These are phyloP conservation scores for Ogataea polymorpha DNA, from an alignment of 805 yeast species.

Conservation along the genomic window DNA sequence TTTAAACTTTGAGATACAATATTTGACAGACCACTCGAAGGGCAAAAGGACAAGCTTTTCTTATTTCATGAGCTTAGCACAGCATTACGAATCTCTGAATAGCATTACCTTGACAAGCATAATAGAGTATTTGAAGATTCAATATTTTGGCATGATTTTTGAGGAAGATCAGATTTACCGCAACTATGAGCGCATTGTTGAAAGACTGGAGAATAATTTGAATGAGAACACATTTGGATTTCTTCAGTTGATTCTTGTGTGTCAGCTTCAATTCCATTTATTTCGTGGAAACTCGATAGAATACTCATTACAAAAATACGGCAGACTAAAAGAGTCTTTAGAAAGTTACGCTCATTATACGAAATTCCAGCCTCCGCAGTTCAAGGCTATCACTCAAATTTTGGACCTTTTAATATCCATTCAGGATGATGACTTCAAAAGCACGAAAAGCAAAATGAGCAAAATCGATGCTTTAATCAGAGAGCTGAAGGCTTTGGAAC, in stretches of 20 bases:
- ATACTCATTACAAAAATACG: slow-evolving; percentile 19
- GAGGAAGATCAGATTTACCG: slow-evolving; percentile 29
- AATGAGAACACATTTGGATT: slow-evolving; percentile 15
- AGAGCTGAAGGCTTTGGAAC: slow-evolving; percentile 26
- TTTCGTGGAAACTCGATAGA: slow-evolving; percentile 30
- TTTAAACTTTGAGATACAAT: slow-evolving; percentile 38
- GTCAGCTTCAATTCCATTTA: slow-evolving; percentile 32
- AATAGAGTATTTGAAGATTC: slow-evolving; percentile 33
- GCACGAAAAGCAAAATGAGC: slow-evolving; percentile 27
- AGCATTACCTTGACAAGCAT: slow-evolving; percentile 25
- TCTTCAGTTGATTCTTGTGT: slow-evolving; percentile 26
- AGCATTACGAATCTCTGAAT: slow-evolving; percentile 19
- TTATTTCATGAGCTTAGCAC: slow-evolving; percentile 31
- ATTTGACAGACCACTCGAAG: slow-evolving; percentile 19
- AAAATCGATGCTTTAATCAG: slow-evolving; percentile 29
- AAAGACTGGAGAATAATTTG: slow-evolving; percentile 9
- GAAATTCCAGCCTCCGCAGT: slow-evolving; percentile 30
- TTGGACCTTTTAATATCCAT: slow-evolving; percentile 28
- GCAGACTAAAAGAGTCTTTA: slow-evolving; percentile 18
- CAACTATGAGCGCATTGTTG: slow-evolving; percentile 11
- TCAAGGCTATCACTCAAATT: slow-evolving; percentile 33
- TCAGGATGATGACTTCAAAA: slow-evolving; percentile 27
- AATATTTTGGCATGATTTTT: slow-evolving; percentile 29
- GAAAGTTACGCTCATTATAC: background rate
- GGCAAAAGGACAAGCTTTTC: slow-evolving; percentile 27